Percentiles rank a stretch among this genome's conserved stretches.
Evolutionary conservation across 2,329 filamentous ascomycete genomes (phyloP).

Genomic region (Neophaeococcomyces mojaviensis): DNA sequence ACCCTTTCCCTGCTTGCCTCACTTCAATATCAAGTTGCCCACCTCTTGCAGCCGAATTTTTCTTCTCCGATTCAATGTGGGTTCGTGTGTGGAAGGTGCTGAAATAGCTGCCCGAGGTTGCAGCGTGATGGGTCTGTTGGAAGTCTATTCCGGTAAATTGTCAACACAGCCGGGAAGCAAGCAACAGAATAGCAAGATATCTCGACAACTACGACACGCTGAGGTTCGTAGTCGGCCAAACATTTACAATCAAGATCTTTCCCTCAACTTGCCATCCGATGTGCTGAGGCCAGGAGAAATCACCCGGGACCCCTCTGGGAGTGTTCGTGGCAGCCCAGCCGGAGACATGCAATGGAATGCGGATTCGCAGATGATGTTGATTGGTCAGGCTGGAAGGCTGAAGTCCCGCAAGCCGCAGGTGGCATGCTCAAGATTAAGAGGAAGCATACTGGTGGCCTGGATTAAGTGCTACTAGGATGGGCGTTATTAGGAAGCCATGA

Average conservation of each 20-base stretch:
- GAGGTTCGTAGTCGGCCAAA: not conserved
- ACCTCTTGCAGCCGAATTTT: not conserved
- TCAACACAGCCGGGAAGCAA: not conserved
- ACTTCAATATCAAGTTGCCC: not conserved
- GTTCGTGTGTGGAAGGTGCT: constrained; percentile 5
- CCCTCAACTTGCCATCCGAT: not conserved
- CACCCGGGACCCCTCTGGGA: not conserved
- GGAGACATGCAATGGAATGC: constrained; percentile 1
- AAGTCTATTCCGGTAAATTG: not conserved
- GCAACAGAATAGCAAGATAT: not conserved
- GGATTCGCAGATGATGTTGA: not conserved
- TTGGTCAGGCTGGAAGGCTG: constrained; percentile 10
- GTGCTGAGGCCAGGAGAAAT: constrained; percentile 7
- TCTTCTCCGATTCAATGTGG: constrained; percentile 3
- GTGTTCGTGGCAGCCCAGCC: constrained; percentile 1
- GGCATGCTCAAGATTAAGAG: not conserved
- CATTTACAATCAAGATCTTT: not conserved
- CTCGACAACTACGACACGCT: not conserved
- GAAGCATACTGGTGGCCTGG: constrained; percentile 5
- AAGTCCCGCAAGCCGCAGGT: not conserved
- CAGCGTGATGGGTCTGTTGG: constrained; percentile 4
- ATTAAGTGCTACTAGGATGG: not conserved
- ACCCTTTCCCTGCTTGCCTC: not conserved
- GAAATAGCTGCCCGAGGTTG: constrained; percentile 2
- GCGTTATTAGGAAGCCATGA: not conserved